Evolutionary conservation across 1,284 basidiomycete species (phyloP).

Genomic region (Sporisorium iseilematis-ciliati): DNA sequence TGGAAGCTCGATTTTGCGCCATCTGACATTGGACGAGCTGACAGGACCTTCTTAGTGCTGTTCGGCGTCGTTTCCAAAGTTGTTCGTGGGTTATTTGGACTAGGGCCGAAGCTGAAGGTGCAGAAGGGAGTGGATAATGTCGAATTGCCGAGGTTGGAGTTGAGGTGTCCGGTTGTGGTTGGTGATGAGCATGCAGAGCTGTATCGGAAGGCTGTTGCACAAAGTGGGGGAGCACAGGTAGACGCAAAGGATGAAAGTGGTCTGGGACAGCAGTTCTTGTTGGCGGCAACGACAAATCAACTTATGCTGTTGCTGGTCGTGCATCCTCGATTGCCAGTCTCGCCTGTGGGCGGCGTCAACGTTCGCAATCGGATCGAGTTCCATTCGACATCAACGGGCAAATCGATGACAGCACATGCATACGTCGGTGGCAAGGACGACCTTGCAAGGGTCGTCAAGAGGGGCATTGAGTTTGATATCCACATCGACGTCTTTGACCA

Average conservation of each 20-base stretch:
- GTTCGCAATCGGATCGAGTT: constrained; percentile 34
- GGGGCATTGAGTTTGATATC: constrained; percentile 37
- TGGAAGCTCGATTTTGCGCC: constrained; percentile 25
- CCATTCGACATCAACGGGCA: neutral
- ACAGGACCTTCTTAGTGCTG: constrained; percentile 14
- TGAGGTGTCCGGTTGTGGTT: constrained; percentile 18
- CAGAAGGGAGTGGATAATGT: constrained; percentile 6
- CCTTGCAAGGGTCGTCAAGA: constrained; percentile 11
- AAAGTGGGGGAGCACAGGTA: neutral
- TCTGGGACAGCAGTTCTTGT: constrained; percentile 11
- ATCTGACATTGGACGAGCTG: constrained; percentile 16
- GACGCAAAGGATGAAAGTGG: neutral
- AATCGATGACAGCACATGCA: constrained; percentile 20
- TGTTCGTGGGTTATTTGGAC: neutral
- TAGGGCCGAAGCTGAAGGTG: neutral
- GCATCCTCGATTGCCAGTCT: constrained; percentile 28
- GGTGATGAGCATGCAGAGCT: neutral
- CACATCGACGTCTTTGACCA: constrained; percentile 19
- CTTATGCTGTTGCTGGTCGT: constrained; percentile 39
- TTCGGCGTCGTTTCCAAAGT: constrained; percentile 20
- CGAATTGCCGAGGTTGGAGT: constrained; percentile 16
- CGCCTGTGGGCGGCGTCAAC: constrained; percentile 31
- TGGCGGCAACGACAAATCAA: constrained; percentile 32
- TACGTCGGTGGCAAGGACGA: constrained; percentile 18
- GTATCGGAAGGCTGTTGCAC: constrained; percentile 7